Evolutionary conservation across 768 basidiomycete species (phyloP).

Genomic region (Mrakia hoshinonis): DNA sequence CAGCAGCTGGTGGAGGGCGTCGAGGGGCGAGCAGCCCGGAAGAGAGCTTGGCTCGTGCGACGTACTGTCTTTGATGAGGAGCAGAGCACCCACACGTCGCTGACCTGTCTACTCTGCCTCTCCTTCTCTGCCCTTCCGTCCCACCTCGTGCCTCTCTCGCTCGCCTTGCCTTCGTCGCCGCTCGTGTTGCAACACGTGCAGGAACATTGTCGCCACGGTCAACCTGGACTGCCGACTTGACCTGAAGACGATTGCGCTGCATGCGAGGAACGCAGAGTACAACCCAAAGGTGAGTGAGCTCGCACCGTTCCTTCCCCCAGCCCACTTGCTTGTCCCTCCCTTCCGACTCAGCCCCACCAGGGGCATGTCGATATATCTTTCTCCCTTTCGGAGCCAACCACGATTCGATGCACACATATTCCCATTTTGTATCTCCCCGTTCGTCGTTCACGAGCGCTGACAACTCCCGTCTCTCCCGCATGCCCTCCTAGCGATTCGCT

Average conservation of each 20-base stretch:
- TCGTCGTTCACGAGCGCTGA: slow-evolving; percentile 40
- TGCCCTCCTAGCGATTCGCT: slow-evolving; percentile 78
- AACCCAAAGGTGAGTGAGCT: slow-evolving; percentile 90
- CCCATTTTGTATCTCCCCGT: background rate
- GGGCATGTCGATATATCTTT: background rate
- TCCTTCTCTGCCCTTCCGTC: background rate
- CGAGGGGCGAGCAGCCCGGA: background rate
- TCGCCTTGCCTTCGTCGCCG: slow-evolving; percentile 10
- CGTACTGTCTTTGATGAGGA: background rate
- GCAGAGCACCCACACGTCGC: slow-evolving; percentile 8
- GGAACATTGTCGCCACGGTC: slow-evolving; percentile 96
- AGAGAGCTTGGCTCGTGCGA: background rate
- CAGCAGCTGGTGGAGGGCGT: background rate
- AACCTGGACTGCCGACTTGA: slow-evolving; percentile 94
- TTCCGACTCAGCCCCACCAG: background rate
- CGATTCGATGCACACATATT: background rate
- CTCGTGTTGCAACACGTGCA: slow-evolving; percentile 32
- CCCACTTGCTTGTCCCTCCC: background rate
- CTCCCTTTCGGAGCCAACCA: background rate
- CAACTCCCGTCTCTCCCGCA: background rate
- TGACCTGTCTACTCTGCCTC: slow-evolving; percentile 5
- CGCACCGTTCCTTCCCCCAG: slow-evolving; percentile 4
- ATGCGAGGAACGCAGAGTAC: slow-evolving; percentile 97
- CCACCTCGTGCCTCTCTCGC: background rate
- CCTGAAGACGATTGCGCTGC: slow-evolving; percentile 94